Percentiles rank a stretch among this genome's conserved stretches.
Conservation (phyloP, 441 rosid species). For the Metrosideros polymorpha region DNA sequence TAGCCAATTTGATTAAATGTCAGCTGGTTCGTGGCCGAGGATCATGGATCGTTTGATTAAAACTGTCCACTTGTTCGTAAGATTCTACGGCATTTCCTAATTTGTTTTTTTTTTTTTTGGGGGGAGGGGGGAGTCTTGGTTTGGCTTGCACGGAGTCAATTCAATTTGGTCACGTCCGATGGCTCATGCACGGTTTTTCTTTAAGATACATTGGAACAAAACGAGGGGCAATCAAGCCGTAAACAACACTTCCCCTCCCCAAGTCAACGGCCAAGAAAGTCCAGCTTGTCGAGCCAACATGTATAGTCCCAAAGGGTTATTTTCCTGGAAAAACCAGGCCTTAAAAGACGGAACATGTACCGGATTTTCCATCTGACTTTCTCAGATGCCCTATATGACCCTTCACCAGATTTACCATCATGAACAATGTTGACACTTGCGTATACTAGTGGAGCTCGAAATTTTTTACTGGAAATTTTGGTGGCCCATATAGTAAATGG, state of each 20-base stretch:
- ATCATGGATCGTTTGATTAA: too few species aligned
- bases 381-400: background rate
- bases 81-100: too few species aligned
- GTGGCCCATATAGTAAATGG: background rate
- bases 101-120: too few species aligned
- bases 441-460: background rate
- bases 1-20: too few species aligned
- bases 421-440: background rate
- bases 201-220: background rate
- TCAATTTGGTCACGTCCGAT: too few species aligned
- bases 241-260: background rate
- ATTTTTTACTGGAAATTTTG: background rate
- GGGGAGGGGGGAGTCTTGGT: too few species aligned
- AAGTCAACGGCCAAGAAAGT: background rate
- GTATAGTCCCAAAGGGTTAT: background rate
- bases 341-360: background rate
- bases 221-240: background rate
- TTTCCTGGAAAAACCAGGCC: background rate
- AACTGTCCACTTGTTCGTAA: too few species aligned
- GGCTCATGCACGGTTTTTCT: too few species aligned
- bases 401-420: background rate
- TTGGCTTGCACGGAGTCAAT: too few species aligned
- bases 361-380: background rate
- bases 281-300: background rate
- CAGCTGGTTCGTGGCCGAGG: too few species aligned